These are phyloP conservation scores for Bipolaris cookei DNA, from an alignment of 2,329 filamentous ascomycete genomes.

Conservation along the genomic window DNA sequence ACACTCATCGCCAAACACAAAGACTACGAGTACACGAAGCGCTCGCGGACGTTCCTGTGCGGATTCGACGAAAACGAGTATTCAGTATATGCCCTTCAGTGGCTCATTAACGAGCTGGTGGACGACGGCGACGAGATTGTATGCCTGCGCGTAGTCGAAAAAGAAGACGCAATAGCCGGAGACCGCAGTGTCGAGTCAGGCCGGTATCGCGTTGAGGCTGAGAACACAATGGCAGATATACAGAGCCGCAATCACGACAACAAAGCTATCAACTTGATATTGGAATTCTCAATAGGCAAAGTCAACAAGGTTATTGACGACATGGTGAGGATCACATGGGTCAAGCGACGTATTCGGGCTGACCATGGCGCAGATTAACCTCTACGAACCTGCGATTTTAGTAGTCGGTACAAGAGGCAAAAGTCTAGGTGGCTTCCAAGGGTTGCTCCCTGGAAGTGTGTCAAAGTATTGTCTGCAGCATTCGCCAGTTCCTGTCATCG, in stretches of 20 bases:
- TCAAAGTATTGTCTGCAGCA: constrained; percentile 96
- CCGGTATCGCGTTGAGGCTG: constrained; percentile 77
- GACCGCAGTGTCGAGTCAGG: constrained; percentile 68
- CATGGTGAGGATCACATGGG: constrained; percentile 66
- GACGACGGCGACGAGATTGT: constrained; percentile 94
- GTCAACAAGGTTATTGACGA: constrained; percentile 89
- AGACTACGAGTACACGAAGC: constrained; percentile 79
- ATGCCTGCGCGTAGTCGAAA: constrained; percentile 86
- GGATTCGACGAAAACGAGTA: constrained; percentile 91
- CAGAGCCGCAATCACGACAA: constrained; percentile 81
- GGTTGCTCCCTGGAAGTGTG: constrained; percentile 84
- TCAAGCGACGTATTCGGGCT: not conserved
- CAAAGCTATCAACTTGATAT: constrained; percentile 80
- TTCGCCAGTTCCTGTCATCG: constrained; percentile 89
- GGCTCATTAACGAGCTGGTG: constrained; percentile 88
- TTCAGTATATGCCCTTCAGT: constrained; percentile 89
- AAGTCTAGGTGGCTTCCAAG: constrained; percentile 84
- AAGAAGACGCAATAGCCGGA: constrained; percentile 72
- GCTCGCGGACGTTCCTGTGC: constrained; percentile 87
- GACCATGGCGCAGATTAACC: constrained; percentile 69
- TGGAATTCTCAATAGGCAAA: constrained; percentile 89
- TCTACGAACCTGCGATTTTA: constrained; percentile 89
- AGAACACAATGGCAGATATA: constrained; percentile 74
- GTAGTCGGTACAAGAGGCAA: constrained; percentile 88
- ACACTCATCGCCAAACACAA: constrained; percentile 86